Conservation (phyloP, 164 flowering plant species). For the Cinnamomum micranthum region DNA sequence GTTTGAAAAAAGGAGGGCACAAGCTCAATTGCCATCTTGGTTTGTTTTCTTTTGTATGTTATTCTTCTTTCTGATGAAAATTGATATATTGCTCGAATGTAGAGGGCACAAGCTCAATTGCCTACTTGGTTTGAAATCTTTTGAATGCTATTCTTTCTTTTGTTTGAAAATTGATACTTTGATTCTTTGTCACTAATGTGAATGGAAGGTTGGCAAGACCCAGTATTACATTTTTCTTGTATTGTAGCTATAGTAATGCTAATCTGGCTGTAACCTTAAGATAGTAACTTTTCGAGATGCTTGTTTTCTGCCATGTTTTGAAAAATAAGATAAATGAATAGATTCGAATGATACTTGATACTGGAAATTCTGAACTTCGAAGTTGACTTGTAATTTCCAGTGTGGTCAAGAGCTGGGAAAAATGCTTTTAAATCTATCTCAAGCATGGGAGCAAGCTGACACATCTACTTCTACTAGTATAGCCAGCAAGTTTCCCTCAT, state of each 20-base stretch:
- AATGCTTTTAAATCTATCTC: conserved; percentile 63
- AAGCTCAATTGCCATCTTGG: too few relatives aligned
- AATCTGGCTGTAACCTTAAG: background rate
- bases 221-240: too few relatives aligned
- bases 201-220: too few relatives aligned
- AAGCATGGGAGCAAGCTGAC: conserved; percentile 91
- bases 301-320: background rate
- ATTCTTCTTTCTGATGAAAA: too few relatives aligned
- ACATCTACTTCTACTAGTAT: conserved; percentile 61
- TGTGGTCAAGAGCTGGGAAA: conserved; percentile 91
- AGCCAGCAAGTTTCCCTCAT: conserved; percentile 54
- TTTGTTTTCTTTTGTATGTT: too few relatives aligned
- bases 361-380: background rate
- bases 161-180: too few relatives aligned
- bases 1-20: too few relatives aligned
- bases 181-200: too few relatives aligned
- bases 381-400: conserved; percentile 34
- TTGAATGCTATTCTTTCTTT: too few relatives aligned
- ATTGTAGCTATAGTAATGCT: background rate
- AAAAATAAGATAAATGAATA: background rate
- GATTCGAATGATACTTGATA: background rate
- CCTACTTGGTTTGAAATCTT: too few relatives aligned
- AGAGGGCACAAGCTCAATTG: too few relatives aligned
- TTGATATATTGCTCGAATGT: too few relatives aligned
- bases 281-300: background rate